These are phyloP conservation scores for Blastobotrys chiropterorum DNA, from an alignment of 805 yeast species.

Conservation along the genomic window DNA sequence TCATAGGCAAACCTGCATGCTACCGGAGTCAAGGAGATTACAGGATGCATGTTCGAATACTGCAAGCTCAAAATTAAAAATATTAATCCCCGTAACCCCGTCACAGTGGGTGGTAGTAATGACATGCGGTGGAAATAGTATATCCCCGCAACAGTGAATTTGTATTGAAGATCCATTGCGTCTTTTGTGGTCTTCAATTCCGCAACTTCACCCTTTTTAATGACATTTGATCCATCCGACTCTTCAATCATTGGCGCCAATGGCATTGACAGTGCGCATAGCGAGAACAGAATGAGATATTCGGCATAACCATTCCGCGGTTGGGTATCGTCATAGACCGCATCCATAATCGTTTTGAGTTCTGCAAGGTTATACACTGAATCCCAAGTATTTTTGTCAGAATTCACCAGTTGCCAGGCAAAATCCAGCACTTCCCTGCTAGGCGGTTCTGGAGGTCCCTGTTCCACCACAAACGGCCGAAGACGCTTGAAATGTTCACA, in stretches of 20 bases:
- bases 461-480: constrained; percentile 6
- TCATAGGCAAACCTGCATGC: constrained; percentile 52
- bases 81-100: constrained; percentile 7
- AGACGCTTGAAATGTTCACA: constrained; percentile 5
- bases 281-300: constrained; percentile 8
- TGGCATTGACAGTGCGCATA: constrained; percentile 7
- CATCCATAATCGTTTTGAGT: constrained; percentile 6
- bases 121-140: constrained; percentile 11
- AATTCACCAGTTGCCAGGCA: neutral
- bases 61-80: constrained; percentile 12
- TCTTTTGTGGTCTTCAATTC: neutral
- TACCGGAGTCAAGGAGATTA: constrained; percentile 19
- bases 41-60: constrained; percentile 10
- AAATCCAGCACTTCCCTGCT: constrained; percentile 4
- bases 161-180: constrained; percentile 1
- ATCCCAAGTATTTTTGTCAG: constrained; percentile 10
- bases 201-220: neutral
- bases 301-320: constrained; percentile 19
- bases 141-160: constrained; percentile 4
- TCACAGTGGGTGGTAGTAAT: constrained; percentile 8
- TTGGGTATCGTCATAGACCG: constrained; percentile 6
- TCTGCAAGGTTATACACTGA: constrained; percentile 8
- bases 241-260: constrained; percentile 1
- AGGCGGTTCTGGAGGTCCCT: constrained; percentile 1
- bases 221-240: neutral